Conservation (phyloP, 768 basidiomycete genomes). For the Coprinopsis sp. region DNA sequence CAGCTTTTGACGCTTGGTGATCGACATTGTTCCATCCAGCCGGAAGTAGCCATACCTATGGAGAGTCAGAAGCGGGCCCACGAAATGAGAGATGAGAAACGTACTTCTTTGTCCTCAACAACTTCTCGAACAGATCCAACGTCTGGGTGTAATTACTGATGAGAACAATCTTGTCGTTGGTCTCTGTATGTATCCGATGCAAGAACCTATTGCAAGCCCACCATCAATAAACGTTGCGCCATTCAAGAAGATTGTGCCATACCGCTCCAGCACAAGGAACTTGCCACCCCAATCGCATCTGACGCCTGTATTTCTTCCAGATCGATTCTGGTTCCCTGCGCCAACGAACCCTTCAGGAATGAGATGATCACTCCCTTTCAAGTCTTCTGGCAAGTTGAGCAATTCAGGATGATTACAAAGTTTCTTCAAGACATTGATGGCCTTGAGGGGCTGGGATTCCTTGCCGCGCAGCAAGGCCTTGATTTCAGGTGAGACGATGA, state of each 20-base stretch:
- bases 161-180: conserved; percentile 91
- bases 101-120: conserved; percentile 82
- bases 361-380: conserved; percentile 74
- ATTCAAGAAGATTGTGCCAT: conserved; percentile 12
- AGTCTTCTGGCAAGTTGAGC: conserved; percentile 77
- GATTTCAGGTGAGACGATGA: conserved; percentile 91
- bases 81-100: conserved; percentile 13
- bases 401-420: conserved; percentile 94
- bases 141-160: conserved; percentile 98
- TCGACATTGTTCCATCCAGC: conserved; percentile 92
- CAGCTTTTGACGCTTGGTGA: conserved; percentile 88
- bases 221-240: not conserved
- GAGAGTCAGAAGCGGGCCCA: not conserved
- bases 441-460: conserved; percentile 92
- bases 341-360: conserved; percentile 82
- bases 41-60: conserved; percentile 84
- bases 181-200: conserved; percentile 73
- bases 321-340: conserved; percentile 37
- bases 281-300: conserved; percentile 87
- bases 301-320: conserved; percentile 46
- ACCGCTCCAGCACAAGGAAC: conserved; percentile 92
- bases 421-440: conserved; percentile 92
- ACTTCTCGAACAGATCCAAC: conserved; percentile 85
- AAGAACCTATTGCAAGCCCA: conserved; percentile 56
- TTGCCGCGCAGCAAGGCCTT: conserved; percentile 82